Evolutionary conservation across 306 rosid species (phyloP).

Genomic region (Gastrolobium villosum): DNA sequence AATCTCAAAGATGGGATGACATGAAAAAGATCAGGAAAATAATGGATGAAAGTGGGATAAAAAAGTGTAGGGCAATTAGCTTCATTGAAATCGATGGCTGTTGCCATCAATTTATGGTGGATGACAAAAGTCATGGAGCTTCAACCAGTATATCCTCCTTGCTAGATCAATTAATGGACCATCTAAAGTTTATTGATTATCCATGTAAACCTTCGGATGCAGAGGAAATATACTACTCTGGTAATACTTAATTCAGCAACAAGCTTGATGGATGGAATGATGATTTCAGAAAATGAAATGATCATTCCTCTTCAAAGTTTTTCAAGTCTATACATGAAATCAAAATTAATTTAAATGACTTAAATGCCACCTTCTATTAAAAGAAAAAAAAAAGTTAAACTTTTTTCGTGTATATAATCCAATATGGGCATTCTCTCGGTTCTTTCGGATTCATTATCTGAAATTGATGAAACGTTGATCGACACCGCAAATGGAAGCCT

Average conservation of each 20-base stretch:
- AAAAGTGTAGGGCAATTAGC: slow-evolving; percentile 74
- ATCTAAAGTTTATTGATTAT: slow-evolving; percentile 53
- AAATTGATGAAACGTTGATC: not conserved
- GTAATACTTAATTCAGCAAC: slow-evolving; percentile 25
- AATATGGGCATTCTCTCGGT: not conserved
- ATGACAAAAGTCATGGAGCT: slow-evolving; percentile 60
- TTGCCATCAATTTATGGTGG: slow-evolving; percentile 62
- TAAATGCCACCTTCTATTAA: not conserved
- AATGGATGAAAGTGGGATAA: slow-evolving; percentile 62
- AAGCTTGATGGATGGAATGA: slow-evolving; percentile 30
- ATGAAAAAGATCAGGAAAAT: slow-evolving; percentile 72
- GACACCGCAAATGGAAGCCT: not conserved
- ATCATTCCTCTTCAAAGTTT: not conserved
- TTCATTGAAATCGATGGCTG: slow-evolving; percentile 63
- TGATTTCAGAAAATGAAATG: not conserved
- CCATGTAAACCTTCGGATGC: slow-evolving; percentile 43
- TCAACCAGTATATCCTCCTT: slow-evolving; percentile 51
- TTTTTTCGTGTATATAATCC: not conserved
- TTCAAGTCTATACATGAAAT: not conserved
- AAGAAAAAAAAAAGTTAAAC: not conserved
- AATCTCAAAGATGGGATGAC: slow-evolving; percentile 77
- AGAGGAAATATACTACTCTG: slow-evolving; percentile 46
- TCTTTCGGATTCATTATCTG: not conserved
- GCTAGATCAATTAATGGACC: slow-evolving; percentile 71
- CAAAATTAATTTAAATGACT: not conserved